Base-by-base conservation (phyloP, 2,329 filamentous ascomycete genomes). In the Diplodia intermedia region DNA sequence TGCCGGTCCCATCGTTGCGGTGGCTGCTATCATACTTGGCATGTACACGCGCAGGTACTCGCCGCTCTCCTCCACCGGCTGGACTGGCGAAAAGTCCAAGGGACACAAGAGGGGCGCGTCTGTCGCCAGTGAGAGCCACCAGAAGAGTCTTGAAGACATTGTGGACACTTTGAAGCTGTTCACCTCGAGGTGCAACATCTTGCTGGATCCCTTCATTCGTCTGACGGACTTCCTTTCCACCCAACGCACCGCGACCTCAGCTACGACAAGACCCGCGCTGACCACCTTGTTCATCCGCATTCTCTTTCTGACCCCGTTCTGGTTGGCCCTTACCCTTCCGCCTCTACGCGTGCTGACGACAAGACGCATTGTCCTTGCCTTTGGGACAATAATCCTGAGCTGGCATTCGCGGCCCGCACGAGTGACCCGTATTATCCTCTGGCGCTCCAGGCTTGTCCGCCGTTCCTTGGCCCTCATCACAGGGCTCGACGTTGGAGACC, bases 71-170 rank as follows among this genome's bases (percentile, higher is more conserved):
- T 97, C 92, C 62, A 95, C 92, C 36, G 90, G 90, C 15, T 93
- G 91, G 86, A 89, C 86, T 0, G 87, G 86, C 6, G 87, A 90
- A 76, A 90, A 84, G 72, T 78, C 87, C 74, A 86, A 85, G 66
- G 81, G 79, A 38, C 83, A 86, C 67, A 86, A 83, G 69, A 82
- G 82, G 40, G 80, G 81, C 20, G 79, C 79, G 2, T 69, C 67
- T 11, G 91, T 93, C 73, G 76, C 86, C 7, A 89, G 86, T 69
- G 90, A 89, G 52, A 89, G 90, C 69, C 92, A 95, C 74, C 92
- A 97, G 75, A 97, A 97, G 83, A 97, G 93, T 62, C 81, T 99
- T 65, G 95, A 99, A 77, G 95, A 99, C 81, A 99, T 99, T 69
- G 91, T 99, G 68, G 94, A 98, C 73, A 97, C 92, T 0, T 82